Evolutionary conservation across 768 basidiomycete genomes (phyloP), one percentile per base, ranked within the genome.

Genomic region (Pluteus cervinus): DNA sequence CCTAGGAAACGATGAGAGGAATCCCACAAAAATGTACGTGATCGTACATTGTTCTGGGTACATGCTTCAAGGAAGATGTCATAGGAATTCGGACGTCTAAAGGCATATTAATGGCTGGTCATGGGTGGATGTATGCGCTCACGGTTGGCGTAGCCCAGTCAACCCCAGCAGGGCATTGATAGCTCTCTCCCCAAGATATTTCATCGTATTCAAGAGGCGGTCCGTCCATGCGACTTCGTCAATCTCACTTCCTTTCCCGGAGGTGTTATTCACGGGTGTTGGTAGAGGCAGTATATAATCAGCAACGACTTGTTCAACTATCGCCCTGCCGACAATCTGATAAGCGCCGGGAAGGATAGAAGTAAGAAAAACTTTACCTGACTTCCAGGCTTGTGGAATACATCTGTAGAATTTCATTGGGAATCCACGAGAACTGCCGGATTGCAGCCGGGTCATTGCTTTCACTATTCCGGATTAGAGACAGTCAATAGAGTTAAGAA

Each of bases 351-450:
- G 2, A 20, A 1, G 3, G 17, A 18, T 21, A 11, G 24, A 35
- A 10, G 11, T 34, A 7, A 7, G 9, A 23, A 24, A n/a, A n/a
- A n/a, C n/a, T 69, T 36, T 44, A 84, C 81, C 77, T 75, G 29
- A 79, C 68, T 49, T 88, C 85, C 0, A 56, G 24, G 10, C 65
- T 71, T 12, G 70, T 55, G n/a, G 65, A 58, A 7, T 70, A 65
- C 43, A 73, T 70, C 28, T 69, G 68, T 7, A 93, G 63, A 21
- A 98, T 65, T 26, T 71, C 65, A 18, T 81, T 70, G 0, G 96
- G 92, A 43, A 99, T 97, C 96, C 96, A 99, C 0, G 77, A 79
- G 51, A 98, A 97, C 31, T 93, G 86, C 11, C 64, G 50, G 21
- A 82, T 69, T 2, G 90, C 90, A 1, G 74, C 65, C 2, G 71